Evolutionary conservation across 2,329 filamentous ascomycete genomes (phyloP), one percentile per base, ranked within the genome.

Genomic region (Venturia carpophila): DNA sequence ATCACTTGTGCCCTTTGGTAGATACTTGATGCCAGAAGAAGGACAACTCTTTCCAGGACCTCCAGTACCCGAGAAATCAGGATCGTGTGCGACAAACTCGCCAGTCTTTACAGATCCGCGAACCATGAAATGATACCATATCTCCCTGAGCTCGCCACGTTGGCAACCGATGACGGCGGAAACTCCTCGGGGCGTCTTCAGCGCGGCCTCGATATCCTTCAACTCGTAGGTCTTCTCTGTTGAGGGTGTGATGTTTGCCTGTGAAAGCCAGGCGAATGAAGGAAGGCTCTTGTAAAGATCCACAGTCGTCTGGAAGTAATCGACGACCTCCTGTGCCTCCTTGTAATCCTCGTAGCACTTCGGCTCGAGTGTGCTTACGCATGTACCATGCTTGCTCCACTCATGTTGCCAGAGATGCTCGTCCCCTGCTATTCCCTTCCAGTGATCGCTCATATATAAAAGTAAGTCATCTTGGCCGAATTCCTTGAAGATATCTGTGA

Each of bases 51-150:
- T 55, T 86, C 83, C 42, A 13, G 58, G 45, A 37, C 60, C 60
- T 7, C 60, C 60, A 34, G 56, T 42, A n/a, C 64, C 64, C 17
- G 64, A 66, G 24, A 66, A 66, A 69, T 86, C 82, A 7, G 81
- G 81, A 47, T 82, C 78, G 2, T 82, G 74, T 15, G 86, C 75
- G 30, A 85, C 79, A 70, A 88, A 90, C 2, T 81, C 73, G 45
- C 87, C 88, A 1, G 78, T 79, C 71, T 87, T 82, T 0, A 87
- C 73, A 27, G 82, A 84, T 11, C 84, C 84, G 34, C 75, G 75
- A 43, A 85, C 78, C 67, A 87, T 84, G 79, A 84, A 90, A 72
- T 88, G 85, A 71, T 86, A 86, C 80, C 81, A 86, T 52, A 82
- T 79, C 69, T 85, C 77, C 64, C 83, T 80, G 45, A 86, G 71